These are phyloP conservation scores for Rhodosporidiobolus odoratus DNA, from an alignment of 768 basidiomycete genomes.

Conservation along the genomic window DNA sequence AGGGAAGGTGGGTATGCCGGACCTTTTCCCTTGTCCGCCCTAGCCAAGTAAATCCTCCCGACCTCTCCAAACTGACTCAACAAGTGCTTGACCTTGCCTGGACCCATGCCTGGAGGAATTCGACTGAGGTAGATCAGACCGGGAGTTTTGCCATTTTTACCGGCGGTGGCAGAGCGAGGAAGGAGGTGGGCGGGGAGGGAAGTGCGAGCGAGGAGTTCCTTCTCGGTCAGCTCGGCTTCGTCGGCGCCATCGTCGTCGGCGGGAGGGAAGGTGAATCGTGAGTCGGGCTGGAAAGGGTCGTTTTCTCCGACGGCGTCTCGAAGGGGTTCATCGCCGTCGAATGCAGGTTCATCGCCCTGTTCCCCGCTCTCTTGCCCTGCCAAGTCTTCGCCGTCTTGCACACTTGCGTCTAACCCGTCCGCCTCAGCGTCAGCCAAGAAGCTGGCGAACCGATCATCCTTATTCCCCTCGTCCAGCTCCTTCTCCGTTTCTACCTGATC, in stretches of 20 bases:
- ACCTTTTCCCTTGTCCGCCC: slow-evolving; percentile 27
- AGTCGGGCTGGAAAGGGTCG: neutral
- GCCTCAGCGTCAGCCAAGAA: neutral
- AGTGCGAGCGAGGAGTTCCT: slow-evolving; percentile 12
- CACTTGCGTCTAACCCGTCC: too few relatives aligned
- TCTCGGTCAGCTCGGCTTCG: neutral
- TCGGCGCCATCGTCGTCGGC: neutral
- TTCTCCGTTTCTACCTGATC: neutral
- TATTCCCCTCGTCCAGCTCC: neutral
- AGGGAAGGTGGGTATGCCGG: neutral
- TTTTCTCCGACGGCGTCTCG: neutral
- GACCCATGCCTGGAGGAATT: slow-evolving; percentile 96
- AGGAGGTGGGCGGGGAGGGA: slow-evolving; percentile 21
- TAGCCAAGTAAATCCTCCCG: slow-evolving; percentile 73
- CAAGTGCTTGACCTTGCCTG: slow-evolving; percentile 87
- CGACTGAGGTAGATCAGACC: slow-evolving; percentile 92
- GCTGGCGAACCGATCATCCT: too few relatives aligned
- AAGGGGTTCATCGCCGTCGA: neutral
- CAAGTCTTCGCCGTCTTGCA: neutral
- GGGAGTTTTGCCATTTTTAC: slow-evolving; percentile 48
- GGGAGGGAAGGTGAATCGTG: slow-evolving; percentile 8
- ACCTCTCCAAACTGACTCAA: slow-evolving; percentile 85
- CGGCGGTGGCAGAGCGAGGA: slow-evolving; percentile 8
- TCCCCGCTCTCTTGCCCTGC: neutral
- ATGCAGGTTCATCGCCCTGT: slow-evolving; percentile 36